Evolutionary conservation across 163 green algal species (phyloP).

Genomic region (Coccomyxa subellipsoidea): DNA sequence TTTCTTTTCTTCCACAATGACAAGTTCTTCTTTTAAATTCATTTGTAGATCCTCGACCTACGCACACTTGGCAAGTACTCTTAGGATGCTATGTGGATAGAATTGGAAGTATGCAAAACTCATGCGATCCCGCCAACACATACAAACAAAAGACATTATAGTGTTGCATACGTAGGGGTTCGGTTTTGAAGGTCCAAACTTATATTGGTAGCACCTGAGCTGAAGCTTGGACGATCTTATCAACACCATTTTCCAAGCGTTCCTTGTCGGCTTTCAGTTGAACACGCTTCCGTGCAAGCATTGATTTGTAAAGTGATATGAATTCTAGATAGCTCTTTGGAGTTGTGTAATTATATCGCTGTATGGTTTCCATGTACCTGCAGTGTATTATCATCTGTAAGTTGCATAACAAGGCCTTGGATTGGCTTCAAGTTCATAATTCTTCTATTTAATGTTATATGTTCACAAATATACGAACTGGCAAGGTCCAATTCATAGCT

Average conservation of each 20-base stretch:
- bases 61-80: too few species aligned
- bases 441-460: too few species aligned
- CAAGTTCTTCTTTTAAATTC: slow-evolving; percentile 80
- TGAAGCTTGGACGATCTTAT: slow-evolving; percentile 85
- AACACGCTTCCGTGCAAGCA: slow-evolving; percentile 64
- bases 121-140: background rate
- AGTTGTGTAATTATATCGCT: slow-evolving; percentile 89
- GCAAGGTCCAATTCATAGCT: too few species aligned
- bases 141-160: background rate
- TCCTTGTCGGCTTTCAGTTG: slow-evolving; percentile 68
- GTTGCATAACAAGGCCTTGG: too few species aligned
- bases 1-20: slow-evolving; percentile 94
- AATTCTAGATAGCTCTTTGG: slow-evolving; percentile 92
- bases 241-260: slow-evolving; percentile 81
- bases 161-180: background rate
- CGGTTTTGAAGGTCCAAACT: too few species aligned
- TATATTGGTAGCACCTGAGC: too few species aligned
- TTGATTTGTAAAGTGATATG: slow-evolving; percentile 78
- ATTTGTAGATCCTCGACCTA: slow-evolving; percentile 80
- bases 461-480: too few species aligned
- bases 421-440: too few species aligned
- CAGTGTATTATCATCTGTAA: too few species aligned
- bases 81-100: too few species aligned
- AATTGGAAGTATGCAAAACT: too few species aligned
- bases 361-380: slow-evolving; percentile 42